phyloP scores from a whole-genome alignment of 2,329 filamentous ascomycete genomes.

The Trichoderma endophyticum region DNA sequence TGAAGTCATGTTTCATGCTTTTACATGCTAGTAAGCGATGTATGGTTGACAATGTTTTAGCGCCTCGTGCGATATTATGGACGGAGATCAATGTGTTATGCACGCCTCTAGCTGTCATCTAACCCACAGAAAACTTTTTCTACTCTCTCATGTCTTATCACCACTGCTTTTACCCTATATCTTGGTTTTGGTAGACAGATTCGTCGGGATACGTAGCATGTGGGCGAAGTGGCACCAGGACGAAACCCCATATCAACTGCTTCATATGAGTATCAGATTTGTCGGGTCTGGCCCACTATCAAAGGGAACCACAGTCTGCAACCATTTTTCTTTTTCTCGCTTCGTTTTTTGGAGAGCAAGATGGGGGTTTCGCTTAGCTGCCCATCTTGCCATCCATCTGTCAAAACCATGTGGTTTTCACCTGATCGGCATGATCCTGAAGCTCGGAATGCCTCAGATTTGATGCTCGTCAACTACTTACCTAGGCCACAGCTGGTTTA shows the following conservation, averaged over 20 bases:
- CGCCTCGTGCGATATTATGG: background rate
- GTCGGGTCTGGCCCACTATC: background rate
- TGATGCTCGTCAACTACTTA: background rate
- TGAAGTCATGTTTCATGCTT: conserved; percentile 1
- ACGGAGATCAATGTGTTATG: background rate
- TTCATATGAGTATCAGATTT: conserved; percentile 6
- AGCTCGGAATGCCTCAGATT: background rate
- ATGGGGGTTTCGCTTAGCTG: background rate
- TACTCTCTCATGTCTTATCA: background rate
- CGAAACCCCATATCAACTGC: background rate
- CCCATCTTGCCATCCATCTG: background rate
- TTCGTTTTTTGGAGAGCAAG: background rate
- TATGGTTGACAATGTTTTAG: conserved; percentile 9
- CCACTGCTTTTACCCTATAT: background rate
- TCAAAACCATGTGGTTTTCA: background rate
- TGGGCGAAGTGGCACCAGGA: background rate
- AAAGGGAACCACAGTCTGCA: background rate
- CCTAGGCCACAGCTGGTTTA: background rate
- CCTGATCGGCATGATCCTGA: background rate
- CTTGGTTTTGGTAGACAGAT: background rate
- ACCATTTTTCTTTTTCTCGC: background rate
- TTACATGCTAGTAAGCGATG: background rate
- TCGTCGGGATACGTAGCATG: background rate
- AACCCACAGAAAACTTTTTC: background rate
- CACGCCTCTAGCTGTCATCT: background rate